Percentiles rank a stretch among this genome's conserved stretches.
Evolutionary conservation across 495 filamentous ascomycete species (phyloP).

Genomic region (Hypoxylon lienhwacheense): DNA sequence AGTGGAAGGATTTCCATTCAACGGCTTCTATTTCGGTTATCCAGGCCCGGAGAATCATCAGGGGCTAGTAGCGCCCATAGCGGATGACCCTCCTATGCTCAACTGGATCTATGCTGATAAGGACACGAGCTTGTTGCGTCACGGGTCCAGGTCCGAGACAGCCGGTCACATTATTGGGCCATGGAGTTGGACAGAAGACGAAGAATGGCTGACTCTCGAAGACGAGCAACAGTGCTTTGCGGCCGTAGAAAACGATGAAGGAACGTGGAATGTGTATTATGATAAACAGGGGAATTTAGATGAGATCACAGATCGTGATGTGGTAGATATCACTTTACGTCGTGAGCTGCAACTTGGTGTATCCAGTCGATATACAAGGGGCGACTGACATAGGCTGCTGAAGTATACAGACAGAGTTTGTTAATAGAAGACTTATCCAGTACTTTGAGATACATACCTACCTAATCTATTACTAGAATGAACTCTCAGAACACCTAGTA

Average conservation of each 20-base stretch:
- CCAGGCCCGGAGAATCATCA: slow-evolving; percentile 57
- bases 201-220: slow-evolving; percentile 57
- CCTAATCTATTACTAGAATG: slow-evolving; percentile 1
- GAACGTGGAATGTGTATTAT: slow-evolving; percentile 51
- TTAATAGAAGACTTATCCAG: slow-evolving; percentile 5
- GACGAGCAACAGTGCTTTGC: slow-evolving; percentile 43
- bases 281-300: slow-evolving; percentile 44
- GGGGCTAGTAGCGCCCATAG: slow-evolving; percentile 60
- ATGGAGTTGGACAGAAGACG: slow-evolving; percentile 60
- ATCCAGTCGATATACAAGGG: slow-evolving; percentile 35
- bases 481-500: slow-evolving; percentile 21
- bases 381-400: slow-evolving; percentile 7
- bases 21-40: slow-evolving; percentile 63
- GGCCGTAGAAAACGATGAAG: slow-evolving; percentile 48
- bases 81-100: slow-evolving; percentile 61
- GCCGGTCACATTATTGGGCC: slow-evolving; percentile 56
- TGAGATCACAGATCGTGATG: slow-evolving; percentile 33
- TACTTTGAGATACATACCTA: slow-evolving; percentile 22
- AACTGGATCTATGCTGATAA: slow-evolving; percentile 68
- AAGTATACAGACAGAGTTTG: not conserved
- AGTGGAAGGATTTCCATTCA: slow-evolving; percentile 56
- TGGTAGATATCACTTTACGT: slow-evolving; percentile 39
- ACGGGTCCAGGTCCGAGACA: slow-evolving; percentile 54
- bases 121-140: slow-evolving; percentile 56
- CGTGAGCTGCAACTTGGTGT: slow-evolving; percentile 40